These are phyloP conservation scores for Mrakia frigida DNA, from an alignment of 768 basidiomycete genomes.

Conservation along the genomic window DNA sequence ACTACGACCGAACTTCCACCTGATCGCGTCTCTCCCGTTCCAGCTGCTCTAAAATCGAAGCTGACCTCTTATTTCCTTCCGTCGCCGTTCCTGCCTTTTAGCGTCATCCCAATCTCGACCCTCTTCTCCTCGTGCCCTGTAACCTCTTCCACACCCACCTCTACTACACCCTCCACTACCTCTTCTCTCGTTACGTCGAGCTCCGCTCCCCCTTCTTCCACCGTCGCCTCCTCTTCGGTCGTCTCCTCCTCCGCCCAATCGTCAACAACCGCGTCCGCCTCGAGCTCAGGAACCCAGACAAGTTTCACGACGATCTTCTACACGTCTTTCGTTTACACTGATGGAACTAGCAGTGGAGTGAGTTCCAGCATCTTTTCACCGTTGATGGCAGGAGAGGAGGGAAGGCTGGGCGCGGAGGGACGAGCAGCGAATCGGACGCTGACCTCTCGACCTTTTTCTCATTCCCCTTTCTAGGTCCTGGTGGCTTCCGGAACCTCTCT, in stretches of 20 bases:
- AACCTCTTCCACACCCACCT: neutral
- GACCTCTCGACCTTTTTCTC: neutral
- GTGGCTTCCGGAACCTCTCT: neutral
- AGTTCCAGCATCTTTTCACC: neutral
- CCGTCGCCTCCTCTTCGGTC: neutral
- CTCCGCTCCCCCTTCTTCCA: neutral
- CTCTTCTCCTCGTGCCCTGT: neutral
- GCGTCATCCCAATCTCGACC: neutral
- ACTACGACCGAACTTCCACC: neutral
- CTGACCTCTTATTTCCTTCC: neutral
- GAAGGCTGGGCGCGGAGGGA: neutral
- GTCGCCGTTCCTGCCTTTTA: neutral
- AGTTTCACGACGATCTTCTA: conserved; percentile 10
- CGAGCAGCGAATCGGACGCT: neutral
- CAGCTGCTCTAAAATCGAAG: neutral
- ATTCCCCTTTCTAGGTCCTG: neutral
- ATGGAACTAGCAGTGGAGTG: neutral
- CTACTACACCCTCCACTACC: neutral
- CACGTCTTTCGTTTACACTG: conserved; percentile 10
- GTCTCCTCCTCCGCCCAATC: neutral
- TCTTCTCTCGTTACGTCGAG: neutral
- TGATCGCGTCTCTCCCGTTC: neutral
- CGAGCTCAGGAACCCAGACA: neutral
- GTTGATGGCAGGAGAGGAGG: too few species aligned
- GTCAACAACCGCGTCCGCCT: neutral